A percentile compares a stretch with the other conserved stretches of the same genome.
Evolutionary conservation across 1,139 yeast genomes (phyloP).

Genomic region (Saccharomyces hybrid): DNA sequence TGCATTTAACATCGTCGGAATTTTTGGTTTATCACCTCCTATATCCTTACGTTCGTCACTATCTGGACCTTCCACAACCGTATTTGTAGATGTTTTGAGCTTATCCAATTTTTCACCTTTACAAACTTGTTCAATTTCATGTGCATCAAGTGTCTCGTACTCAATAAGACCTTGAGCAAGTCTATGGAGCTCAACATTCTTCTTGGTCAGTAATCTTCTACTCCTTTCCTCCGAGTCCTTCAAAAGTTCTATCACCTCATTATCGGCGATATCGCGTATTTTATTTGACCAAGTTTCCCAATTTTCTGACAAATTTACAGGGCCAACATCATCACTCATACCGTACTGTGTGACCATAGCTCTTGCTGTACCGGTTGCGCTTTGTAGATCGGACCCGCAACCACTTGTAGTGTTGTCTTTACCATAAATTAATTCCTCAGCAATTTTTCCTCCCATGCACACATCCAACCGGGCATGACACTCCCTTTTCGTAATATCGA

Average conservation of each 20-base stretch:
- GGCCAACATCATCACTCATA: slow-evolving; percentile 92
- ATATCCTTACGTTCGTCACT: slow-evolving; percentile 34
- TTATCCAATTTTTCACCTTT: slow-evolving; percentile 68
- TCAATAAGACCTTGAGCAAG: slow-evolving; percentile 90
- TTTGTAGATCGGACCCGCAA: slow-evolving; percentile 82
- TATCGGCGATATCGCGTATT: slow-evolving; percentile 83
- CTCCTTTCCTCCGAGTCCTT: slow-evolving; percentile 76
- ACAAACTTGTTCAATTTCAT: slow-evolving; percentile 82
- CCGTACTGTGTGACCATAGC: slow-evolving; percentile 97
- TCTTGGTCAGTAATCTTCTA: slow-evolving; percentile 54
- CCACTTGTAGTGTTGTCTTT: slow-evolving; percentile 90
- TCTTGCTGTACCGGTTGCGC: slow-evolving; percentile 88
- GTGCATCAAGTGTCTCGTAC: slow-evolving; percentile 88
- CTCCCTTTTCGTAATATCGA: slow-evolving; percentile 83
- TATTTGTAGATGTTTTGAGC: slow-evolving; percentile 62
- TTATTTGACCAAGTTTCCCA: slow-evolving; percentile 95
- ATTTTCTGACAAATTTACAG: slow-evolving; percentile 75
- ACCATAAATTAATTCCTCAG: slow-evolving; percentile 90
- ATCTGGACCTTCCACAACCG: slow-evolving; percentile 57
- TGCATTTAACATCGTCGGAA: slow-evolving; percentile 30
- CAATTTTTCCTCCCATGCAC: slow-evolving; percentile 98
- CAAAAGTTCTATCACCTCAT: slow-evolving; percentile 74
- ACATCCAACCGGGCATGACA: slow-evolving; percentile 90
- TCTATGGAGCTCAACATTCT: slow-evolving; percentile 66
- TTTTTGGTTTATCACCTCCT: slow-evolving; percentile 27